Evolutionary conservation across 129 eudicot species (phyloP).

Genomic region (Tanacetum coccineum): DNA sequence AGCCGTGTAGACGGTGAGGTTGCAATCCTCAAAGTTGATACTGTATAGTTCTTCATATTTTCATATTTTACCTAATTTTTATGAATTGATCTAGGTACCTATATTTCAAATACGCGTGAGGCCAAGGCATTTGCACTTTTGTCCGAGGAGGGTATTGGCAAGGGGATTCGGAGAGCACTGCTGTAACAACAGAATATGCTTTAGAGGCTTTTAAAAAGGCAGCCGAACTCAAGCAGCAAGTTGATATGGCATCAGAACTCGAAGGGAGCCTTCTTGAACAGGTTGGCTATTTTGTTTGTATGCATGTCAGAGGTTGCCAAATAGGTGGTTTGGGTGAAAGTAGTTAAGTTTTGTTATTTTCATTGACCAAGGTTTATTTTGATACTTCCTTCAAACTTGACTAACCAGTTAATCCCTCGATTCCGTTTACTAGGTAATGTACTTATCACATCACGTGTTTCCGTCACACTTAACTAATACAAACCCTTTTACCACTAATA

Average conservation of each 20-base stretch:
- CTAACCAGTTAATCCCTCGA: too few species aligned
- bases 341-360: too few species aligned
- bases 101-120: conserved; percentile 83
- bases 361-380: too few species aligned
- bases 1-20: conserved; percentile 78
- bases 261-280: conserved; percentile 75
- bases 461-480: too few species aligned
- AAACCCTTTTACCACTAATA: too few species aligned
- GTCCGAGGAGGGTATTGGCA: conserved; percentile 96
- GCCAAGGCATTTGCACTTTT: conserved; percentile 88
- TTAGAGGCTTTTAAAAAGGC: conserved; percentile 67
- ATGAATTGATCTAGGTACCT: conserved; percentile 55
- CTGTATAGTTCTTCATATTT: not conserved
- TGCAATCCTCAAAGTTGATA: not conserved
- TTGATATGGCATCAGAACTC: conserved; percentile 58
- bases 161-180: conserved; percentile 92
- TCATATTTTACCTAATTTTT: not conserved
- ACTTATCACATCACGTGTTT: too few species aligned
- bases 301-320: too few species aligned
- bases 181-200: conserved; percentile 77
- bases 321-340: too few species aligned
- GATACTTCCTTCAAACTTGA: too few species aligned
- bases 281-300: conserved; percentile 34
- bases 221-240: conserved; percentile 63
- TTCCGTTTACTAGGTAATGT: too few species aligned